Conservation (phyloP, 805 yeast genomes). For the Yarrowia sp. region DNA sequence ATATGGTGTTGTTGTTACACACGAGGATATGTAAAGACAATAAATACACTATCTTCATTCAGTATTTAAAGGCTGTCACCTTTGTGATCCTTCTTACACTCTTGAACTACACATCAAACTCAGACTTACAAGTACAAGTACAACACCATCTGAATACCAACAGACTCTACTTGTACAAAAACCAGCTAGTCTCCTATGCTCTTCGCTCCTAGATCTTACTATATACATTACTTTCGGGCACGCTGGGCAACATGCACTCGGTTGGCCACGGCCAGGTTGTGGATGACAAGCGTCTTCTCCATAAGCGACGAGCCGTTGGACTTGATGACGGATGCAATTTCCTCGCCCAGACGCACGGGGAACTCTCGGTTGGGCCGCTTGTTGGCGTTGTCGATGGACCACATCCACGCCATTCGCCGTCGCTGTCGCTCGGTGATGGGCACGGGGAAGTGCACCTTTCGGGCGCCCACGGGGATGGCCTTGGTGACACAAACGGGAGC, state of each 20-base stretch:
- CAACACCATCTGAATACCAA: too few species aligned
- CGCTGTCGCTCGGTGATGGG: constrained; percentile 83
- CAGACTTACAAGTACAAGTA: too few species aligned
- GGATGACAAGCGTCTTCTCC: constrained; percentile 78
- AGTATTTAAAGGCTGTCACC: too few species aligned
- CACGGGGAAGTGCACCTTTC: constrained; percentile 72
- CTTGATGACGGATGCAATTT: constrained; percentile 67
- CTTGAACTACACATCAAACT: too few species aligned
- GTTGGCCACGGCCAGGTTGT: constrained; percentile 81
- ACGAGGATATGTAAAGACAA: too few species aligned
- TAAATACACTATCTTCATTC: too few species aligned
- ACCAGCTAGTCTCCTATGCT: too few species aligned
- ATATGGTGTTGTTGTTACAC: too few species aligned
- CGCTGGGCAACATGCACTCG: constrained; percentile 40
- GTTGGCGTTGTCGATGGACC: constrained; percentile 84
- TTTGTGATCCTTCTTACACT: too few species aligned
- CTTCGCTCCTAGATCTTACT: background rate
- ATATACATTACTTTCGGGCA: constrained; percentile 13
- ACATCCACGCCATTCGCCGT: constrained; percentile 77
- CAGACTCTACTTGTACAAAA: too few species aligned
- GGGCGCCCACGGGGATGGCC: constrained; percentile 82
- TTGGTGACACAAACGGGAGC: constrained; percentile 69
- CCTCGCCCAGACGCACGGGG: constrained; percentile 88
- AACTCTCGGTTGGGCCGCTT: constrained; percentile 76
- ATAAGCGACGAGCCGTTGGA: constrained; percentile 74